Evolutionary conservation across 1,284 basidiomycete species (phyloP).

Genomic region (Sporisorium scitamineum): DNA sequence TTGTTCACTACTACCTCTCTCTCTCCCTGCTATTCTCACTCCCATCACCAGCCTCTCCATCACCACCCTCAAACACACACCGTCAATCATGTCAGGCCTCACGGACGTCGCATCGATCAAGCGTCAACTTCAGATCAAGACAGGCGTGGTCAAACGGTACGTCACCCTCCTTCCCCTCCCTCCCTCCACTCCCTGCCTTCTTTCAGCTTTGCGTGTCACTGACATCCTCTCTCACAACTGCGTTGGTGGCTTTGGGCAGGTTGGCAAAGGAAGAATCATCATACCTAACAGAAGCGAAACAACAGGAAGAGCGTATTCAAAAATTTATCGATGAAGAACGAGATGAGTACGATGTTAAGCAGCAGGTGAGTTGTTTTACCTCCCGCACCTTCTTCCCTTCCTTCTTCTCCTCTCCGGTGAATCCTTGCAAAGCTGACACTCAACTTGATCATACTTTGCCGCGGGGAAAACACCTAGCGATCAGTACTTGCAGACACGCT

Average conservation of each 20-base stretch:
- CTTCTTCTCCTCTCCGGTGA: not conserved
- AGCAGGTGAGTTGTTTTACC: slow-evolving; percentile 38
- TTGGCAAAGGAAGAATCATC: slow-evolving; percentile 57
- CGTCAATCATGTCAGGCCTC: not conserved
- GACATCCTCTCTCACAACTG: not conserved
- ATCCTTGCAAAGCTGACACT: not conserved
- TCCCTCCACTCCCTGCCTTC: not conserved
- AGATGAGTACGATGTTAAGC: slow-evolving; percentile 59
- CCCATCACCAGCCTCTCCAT: not conserved
- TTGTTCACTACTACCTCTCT: not conserved
- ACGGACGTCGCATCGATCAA: slow-evolving; percentile 35
- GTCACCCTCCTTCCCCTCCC: not conserved
- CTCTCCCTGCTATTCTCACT: not conserved
- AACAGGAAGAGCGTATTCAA: slow-evolving; percentile 41
- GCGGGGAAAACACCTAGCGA: too few species aligned
- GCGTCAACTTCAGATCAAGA: slow-evolving; percentile 59
- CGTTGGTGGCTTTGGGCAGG: slow-evolving; percentile 9
- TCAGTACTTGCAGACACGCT: slow-evolving; percentile 50
- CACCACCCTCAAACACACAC: not conserved
- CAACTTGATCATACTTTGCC: too few species aligned
- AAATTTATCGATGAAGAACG: slow-evolving; percentile 41
- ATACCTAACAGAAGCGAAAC: slow-evolving; percentile 46
- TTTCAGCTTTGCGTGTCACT: not conserved
- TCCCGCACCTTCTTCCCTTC: not conserved
- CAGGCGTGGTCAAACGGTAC: slow-evolving; percentile 58